Percentiles rank a stretch among this genome's conserved stretches.
phyloP scores from a whole-genome alignment of 345 rosid genomes.

The Excoecaria cochinchinensis region DNA sequence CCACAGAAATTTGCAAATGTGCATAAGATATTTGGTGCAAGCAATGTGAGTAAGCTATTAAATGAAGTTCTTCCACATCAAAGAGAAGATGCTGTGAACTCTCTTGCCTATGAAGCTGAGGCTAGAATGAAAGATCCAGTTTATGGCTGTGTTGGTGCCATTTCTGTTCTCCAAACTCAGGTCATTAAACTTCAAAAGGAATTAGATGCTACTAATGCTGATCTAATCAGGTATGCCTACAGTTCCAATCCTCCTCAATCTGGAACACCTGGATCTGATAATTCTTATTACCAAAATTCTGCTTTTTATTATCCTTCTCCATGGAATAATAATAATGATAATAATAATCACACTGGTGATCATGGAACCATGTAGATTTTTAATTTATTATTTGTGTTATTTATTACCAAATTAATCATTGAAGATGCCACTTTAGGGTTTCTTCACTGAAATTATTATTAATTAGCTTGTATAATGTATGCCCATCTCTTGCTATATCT shows the following conservation, averaged over 20 bases:
- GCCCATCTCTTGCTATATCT: background rate
- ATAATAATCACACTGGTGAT: constrained; percentile 11
- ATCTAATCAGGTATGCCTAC: constrained; percentile 28
- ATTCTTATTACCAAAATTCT: constrained; percentile 10
- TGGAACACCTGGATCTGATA: background rate
- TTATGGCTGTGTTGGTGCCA: constrained; percentile 38
- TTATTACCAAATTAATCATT: background rate
- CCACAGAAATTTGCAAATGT: constrained; percentile 32
- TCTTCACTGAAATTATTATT: constrained; percentile 13
- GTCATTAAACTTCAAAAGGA: constrained; percentile 34
- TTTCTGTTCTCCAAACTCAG: constrained; percentile 36
- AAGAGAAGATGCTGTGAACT: constrained; percentile 38
- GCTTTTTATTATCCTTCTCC: constrained; percentile 17
- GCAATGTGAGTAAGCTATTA: constrained; percentile 33
- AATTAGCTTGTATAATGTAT: constrained; percentile 10
- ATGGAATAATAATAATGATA: constrained; percentile 19
- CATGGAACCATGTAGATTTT: constrained; percentile 10
- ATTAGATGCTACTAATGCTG: constrained; percentile 34
- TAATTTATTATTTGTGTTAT: no score
- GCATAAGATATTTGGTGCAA: constrained; percentile 38
- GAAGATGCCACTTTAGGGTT: constrained; percentile 29
- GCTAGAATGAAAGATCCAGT: constrained; percentile 37
- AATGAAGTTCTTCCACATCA: constrained; percentile 34
- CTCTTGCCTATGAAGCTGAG: constrained; percentile 38
- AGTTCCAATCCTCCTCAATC: constrained; percentile 13